Base-by-base conservation (phyloP, 805 yeast genomes). In the Starmerella ratchasimensis region DNA sequence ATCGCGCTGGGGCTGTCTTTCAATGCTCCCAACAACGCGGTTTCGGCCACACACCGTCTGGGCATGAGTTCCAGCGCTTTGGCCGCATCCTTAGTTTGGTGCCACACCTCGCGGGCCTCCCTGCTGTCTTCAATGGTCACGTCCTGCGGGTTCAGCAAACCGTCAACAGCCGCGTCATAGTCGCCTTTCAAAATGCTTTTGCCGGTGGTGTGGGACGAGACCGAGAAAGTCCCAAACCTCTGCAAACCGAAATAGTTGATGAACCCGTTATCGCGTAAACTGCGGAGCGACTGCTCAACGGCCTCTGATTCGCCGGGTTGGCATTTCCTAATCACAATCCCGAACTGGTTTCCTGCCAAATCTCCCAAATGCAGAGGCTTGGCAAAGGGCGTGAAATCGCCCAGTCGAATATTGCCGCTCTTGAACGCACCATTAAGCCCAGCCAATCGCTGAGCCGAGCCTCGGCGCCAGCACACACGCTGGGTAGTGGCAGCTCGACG, bases 221-320 rank as follows among this genome's bases (percentile, higher is more conserved):
- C 68, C 10, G 95, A 80, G 53, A 83, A 88, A 0, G 98, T 86
- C 21, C 99, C 99, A 57, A 90, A 90, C 53, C 99, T 67, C 63
- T 90, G 99, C 86, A 90, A 78, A n/a, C 99, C 99, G 56, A 71
- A 90, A 55, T 90, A 90, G 58, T 90, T 90, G 46, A 90, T 78
- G 52, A 82, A 90, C 0, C 99, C 99, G 21, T 68, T 64, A 1
- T 63, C 64, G 35, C 64, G 62, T 46, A 86, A 65, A 19, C 83
- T 68, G 8, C 62, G 55, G 11, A 57, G 55, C 14, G 83, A 62
- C 3, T 66, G 61, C 11, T 64, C 61, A 28, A 70, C 71, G 17
- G 73, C 54, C 3, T 62, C 45, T 4, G 53, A 50, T 2, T 49
- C 44, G 2, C 57, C 56, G 0, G 67, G 50, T 34, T 65, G 53